Evolutionary conservation across 306 rosid species (phyloP).

Genomic region (Astragalus membranaceus): DNA sequence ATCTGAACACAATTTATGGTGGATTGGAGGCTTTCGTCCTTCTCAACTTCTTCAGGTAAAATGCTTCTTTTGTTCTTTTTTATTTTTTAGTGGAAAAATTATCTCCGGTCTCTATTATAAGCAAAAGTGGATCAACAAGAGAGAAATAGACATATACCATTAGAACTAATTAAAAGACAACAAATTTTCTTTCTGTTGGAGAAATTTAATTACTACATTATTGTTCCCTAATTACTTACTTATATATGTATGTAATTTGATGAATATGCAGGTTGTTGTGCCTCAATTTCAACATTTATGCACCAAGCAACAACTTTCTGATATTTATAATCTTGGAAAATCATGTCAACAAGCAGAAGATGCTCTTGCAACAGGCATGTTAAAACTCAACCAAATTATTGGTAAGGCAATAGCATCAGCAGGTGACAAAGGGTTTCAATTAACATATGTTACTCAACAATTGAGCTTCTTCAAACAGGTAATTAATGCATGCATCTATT

Average conservation of each 20-base stretch:
- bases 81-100: no score
- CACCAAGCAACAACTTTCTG: conserved; percentile 4
- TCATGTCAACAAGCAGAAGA: conserved; percentile 15
- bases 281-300: background rate
- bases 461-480: conserved; percentile 13
- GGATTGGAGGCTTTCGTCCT: conserved; percentile 27
- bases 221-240: background rate
- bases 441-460: background rate
- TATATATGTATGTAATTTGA: background rate
- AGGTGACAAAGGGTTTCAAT: conserved; percentile 2
- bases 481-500: background rate
- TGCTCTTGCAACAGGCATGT: conserved; percentile 15
- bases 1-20: background rate
- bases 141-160: no score
- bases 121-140: no score
- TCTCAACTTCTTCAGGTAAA: conserved; percentile 16
- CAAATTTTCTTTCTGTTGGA: background rate
- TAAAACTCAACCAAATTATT: background rate
- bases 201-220: background rate
- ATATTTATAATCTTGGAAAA: background rate
- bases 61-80: background rate
- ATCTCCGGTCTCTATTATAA: no score
- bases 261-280: background rate
- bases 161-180: no score
- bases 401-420: background rate